Evolutionary conservation across 768 basidiomycete species (phyloP), one percentile per base, ranked within the genome.

Genomic region (Trametes villosa): DNA sequence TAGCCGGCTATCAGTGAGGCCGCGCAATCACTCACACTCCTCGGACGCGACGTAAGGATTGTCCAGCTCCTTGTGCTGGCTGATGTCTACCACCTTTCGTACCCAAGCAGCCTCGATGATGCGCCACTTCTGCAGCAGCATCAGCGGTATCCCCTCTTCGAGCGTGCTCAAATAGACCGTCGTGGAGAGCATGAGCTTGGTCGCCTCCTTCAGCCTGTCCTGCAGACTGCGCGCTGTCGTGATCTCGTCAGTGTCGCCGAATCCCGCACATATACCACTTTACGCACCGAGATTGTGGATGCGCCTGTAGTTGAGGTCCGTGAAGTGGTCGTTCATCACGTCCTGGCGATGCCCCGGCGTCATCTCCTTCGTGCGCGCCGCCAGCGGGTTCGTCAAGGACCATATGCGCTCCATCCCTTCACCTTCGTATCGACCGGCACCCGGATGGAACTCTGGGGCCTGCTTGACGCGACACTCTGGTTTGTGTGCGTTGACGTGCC

Each of bases 291-390:
- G 13, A 3, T 18, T 26, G 30, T 62, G 45, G 2, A 51, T 42
- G 1, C 49, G 49, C 8, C 48, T 27, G 5, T 33, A n/a, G 53
- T 68, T 64, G 41, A 62, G 44, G 53, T 61, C 63, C n/a, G 40
- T 36, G 51, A 48, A 42, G 33, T 50, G 50, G 45, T 63, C 48
- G 50, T 70, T 65, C 47, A 67, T 55, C 17, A 53, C 40, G 45
- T 70, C 68, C 40, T 67, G 66, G 3, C 66, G 55, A 53, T 57
- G 4, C 57, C 29, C n/a, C n/a, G n/a, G n/a, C n/a, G n/a, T n/a
- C n/a, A n/a, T n/a, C n/a, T n/a, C n/a, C n/a, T n/a, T n/a, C 5
- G 63, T 61, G 20, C 56, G 34, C 0, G n/a, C 13, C 8, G 42
- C 59, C 18, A 64, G 33, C 3, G 15, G 36, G 36, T 64, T 64